These are phyloP conservation scores for Lentinus tigrinus DNA, from an alignment of 768 basidiomycete species.

Conservation along the genomic window DNA sequence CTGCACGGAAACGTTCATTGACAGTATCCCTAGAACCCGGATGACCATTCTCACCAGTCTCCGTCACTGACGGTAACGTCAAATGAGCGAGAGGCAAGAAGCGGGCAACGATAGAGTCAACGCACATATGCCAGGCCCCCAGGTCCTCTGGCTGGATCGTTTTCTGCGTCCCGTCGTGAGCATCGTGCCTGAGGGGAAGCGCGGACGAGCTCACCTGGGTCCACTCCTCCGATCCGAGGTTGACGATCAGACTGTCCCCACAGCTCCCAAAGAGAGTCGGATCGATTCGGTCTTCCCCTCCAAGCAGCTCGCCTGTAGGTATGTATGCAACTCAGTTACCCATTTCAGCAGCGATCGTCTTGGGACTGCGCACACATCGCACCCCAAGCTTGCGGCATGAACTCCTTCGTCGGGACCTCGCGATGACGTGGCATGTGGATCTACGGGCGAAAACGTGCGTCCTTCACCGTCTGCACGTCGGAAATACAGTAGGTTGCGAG, in stretches of 20 bases:
- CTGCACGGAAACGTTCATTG: background rate
- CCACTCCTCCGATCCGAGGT: constrained; percentile 33
- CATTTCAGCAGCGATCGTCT: too few species aligned
- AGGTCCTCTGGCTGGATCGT: constrained; percentile 29
- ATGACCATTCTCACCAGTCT: constrained; percentile 21
- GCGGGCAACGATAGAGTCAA: background rate
- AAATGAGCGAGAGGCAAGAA: background rate
- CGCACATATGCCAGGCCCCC: constrained; percentile 36
- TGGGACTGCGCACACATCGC: constrained; percentile 17
- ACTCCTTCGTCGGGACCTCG: constrained; percentile 23
- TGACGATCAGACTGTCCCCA: constrained; percentile 37
- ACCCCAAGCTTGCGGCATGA: constrained; percentile 29
- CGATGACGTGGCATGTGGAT: constrained; percentile 34
- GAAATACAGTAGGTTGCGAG: background rate
- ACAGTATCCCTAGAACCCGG: too few species aligned
- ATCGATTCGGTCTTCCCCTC: constrained; percentile 36
- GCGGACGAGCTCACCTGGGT: constrained; percentile 11
- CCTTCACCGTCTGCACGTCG: too few species aligned
- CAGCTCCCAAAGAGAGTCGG: constrained; percentile 26
- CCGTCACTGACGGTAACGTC: constrained; percentile 20
- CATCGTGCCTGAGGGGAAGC: background rate
- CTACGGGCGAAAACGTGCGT: constrained; percentile 2
- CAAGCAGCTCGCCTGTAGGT: constrained; percentile 32
- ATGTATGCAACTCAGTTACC: constrained; percentile 13
- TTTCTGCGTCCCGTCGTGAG: constrained; percentile 1